Percentiles rank a stretch among this genome's conserved stretches.
Conservation (phyloP, 2,329 filamentous ascomycete species). For the Aspergillus niger region DNA sequence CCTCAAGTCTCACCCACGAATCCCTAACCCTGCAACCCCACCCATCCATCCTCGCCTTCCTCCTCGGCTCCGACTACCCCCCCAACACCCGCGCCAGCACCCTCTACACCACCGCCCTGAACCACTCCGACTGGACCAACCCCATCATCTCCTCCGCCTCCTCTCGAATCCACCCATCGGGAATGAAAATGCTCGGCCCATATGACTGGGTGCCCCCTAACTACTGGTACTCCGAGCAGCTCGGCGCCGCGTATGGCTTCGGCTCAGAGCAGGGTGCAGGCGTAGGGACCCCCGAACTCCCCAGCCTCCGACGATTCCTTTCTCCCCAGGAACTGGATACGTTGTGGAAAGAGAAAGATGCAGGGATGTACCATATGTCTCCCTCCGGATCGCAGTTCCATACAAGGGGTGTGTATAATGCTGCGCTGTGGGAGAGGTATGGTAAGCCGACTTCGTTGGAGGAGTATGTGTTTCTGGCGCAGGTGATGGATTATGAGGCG, state of each 20-base stretch:
- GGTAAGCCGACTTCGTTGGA: conserved; percentile 55
- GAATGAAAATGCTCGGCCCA: conserved; percentile 67
- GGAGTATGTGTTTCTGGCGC: conserved; percentile 62
- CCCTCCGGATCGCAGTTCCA: conserved; percentile 58
- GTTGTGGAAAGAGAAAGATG: conserved; percentile 54
- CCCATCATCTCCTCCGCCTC: conserved; percentile 62
- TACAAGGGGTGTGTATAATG: conserved; percentile 60
- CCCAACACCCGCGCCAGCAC: conserved; percentile 59
- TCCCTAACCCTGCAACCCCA: conserved; percentile 62
- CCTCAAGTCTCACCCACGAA: conserved; percentile 58
- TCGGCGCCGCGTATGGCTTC: conserved; percentile 64
- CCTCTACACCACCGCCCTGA: conserved; percentile 56
- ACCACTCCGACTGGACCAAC: conserved; percentile 56
- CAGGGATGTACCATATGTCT: conserved; percentile 62
- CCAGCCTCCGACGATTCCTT: conserved; percentile 58
- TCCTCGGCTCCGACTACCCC: conserved; percentile 66
- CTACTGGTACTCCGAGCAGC: conserved; percentile 61
- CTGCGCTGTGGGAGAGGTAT: conserved; percentile 55
- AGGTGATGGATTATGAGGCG: conserved; percentile 67
- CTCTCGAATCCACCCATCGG: conserved; percentile 54
- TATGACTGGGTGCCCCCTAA: conserved; percentile 68
- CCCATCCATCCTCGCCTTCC: conserved; percentile 59
- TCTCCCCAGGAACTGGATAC: conserved; percentile 53
- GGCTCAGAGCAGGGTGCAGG: conserved; percentile 64
- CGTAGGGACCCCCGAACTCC: conserved; percentile 62